A percentile compares a stretch with the other conserved stretches of the same genome.
These are phyloP conservation scores for Dactylonectria macrodidyma DNA, from an alignment of 2,329 filamentous ascomycete species.

Conservation along the genomic window DNA sequence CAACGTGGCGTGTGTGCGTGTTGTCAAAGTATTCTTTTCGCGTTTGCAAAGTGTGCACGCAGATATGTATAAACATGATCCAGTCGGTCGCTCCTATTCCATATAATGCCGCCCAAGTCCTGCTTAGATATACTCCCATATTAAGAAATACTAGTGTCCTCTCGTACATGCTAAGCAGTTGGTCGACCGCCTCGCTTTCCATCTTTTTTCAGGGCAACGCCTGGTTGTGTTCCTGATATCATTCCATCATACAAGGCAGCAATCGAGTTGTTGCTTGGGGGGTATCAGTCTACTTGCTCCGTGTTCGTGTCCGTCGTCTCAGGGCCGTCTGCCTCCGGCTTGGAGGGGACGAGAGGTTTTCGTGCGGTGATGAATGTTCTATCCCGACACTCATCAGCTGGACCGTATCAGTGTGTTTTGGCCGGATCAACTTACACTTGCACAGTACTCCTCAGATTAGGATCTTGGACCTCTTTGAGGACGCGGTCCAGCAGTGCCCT, in stretches of 20 bases:
- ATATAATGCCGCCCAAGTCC: background rate
- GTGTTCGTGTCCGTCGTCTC: background rate
- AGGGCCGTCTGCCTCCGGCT: background rate
- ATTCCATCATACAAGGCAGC: background rate
- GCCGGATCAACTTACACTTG: conserved; percentile 49
- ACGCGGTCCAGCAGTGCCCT: conserved; percentile 51
- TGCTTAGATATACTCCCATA: background rate
- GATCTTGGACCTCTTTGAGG: conserved; percentile 50
- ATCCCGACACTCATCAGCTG: conserved; percentile 10
- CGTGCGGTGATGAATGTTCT: conserved; percentile 53
- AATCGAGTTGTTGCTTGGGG: background rate
- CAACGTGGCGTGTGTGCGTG: background rate
- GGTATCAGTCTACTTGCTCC: background rate
- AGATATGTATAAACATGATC: background rate
- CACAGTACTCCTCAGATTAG: conserved; percentile 46
- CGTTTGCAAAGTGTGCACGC: background rate
- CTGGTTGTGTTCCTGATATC: background rate
- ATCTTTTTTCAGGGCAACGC: background rate
- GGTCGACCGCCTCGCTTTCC: background rate
- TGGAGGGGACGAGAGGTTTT: conserved; percentile 41
- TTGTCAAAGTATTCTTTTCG: background rate
- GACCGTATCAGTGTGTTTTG: accelerated
- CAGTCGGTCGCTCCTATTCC: conserved; percentile 1
- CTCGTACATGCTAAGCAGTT: background rate
- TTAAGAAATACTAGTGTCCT: background rate